phyloP scores from a whole-genome alignment of 1,139 yeast genomes.

The Diutina scorzettiae region DNA sequence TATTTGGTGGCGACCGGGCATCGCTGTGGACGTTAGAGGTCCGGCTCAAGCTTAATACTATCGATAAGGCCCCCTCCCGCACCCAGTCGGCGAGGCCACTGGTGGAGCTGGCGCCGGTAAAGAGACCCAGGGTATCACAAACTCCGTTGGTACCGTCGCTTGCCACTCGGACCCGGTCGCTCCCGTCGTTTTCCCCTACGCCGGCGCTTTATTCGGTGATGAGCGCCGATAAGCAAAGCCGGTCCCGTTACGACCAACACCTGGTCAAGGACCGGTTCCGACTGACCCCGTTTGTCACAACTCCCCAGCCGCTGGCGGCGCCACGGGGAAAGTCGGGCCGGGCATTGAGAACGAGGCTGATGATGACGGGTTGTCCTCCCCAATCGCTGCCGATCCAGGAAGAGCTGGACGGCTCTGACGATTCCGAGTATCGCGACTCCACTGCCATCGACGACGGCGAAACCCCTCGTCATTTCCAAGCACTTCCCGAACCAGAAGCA shows the following conservation, averaged over 20 bases:
- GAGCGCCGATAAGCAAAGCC: slow-evolving; percentile 30
- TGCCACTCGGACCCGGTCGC: slow-evolving; percentile 55
- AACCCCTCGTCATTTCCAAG: slow-evolving; percentile 17
- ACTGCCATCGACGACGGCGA: slow-evolving; percentile 3
- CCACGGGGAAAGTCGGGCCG: slow-evolving; percentile 13
- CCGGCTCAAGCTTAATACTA: slow-evolving; percentile 43
- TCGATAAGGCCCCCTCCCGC: slow-evolving; percentile 11
- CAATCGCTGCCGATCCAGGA: slow-evolving; percentile 11
- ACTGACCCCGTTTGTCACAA: slow-evolving; percentile 33
- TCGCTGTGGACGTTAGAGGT: slow-evolving; percentile 54
- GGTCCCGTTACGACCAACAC: slow-evolving; percentile 25
- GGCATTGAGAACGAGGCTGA: slow-evolving; percentile 34
- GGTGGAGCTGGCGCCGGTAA: slow-evolving; percentile 7
- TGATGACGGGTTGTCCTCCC: slow-evolving; percentile 13
- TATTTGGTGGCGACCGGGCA: slow-evolving; percentile 26
- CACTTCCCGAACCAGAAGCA: slow-evolving; percentile 34
- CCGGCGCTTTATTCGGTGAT: slow-evolving; percentile 30
- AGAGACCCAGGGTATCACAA: slow-evolving; percentile 8
- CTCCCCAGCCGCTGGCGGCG: slow-evolving; percentile 8
- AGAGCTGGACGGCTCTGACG: slow-evolving; percentile 11
- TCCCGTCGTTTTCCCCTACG: slow-evolving; percentile 41
- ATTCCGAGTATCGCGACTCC: slow-evolving; percentile 9
- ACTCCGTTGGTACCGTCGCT: slow-evolving; percentile 26
- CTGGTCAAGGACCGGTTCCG: slow-evolving; percentile 35
- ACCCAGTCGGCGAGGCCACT: neutral